Evolutionary conservation across 441 rosid species (phyloP).

Genomic region (Erodium moschatum): DNA sequence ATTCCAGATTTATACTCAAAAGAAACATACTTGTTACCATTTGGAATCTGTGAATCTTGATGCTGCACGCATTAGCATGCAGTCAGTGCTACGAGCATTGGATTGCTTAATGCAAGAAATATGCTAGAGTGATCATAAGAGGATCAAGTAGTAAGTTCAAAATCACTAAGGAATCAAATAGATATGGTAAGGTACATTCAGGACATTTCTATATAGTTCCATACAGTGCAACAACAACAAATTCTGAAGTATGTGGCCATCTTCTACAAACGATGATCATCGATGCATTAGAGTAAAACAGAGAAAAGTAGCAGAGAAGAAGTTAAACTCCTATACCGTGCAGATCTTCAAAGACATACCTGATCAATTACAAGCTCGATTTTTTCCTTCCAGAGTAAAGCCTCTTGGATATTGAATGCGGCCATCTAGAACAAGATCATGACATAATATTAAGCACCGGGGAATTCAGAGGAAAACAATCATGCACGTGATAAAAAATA

Average conservation of each 20-base stretch:
- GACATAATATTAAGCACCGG: not conserved
- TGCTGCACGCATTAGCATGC: constrained; percentile 46
- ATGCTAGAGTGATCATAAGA: not conserved
- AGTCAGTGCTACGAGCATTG: constrained; percentile 20
- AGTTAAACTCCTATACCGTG: not conserved
- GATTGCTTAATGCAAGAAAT: constrained; percentile 4
- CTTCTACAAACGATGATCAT: not conserved
- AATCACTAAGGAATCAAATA: not conserved
- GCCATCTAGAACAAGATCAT: constrained; percentile 65
- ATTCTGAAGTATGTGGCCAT: not conserved
- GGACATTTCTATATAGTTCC: not conserved
- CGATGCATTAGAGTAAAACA: not conserved
- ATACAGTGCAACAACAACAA: constrained; percentile 2
- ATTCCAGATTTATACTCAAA: constrained; percentile 95
- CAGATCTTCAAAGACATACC: constrained; percentile 35
- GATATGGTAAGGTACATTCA: not conserved
- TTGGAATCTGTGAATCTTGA: constrained; percentile 70
- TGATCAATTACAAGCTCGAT: constrained; percentile 85
- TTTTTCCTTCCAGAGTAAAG: constrained; percentile 84
- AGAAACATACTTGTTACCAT: constrained; percentile 76
- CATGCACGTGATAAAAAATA: not conserved
- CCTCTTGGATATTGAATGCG: constrained; percentile 98
- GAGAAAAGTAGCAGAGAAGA: not conserved
- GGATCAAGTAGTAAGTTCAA: not conserved
- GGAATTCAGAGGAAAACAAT: constrained; percentile 2